Percentiles rank a stretch among this genome's conserved stretches.
phyloP scores from a whole-genome alignment of 2,329 filamentous ascomycete species.

The Epichloe glyceriae region DNA sequence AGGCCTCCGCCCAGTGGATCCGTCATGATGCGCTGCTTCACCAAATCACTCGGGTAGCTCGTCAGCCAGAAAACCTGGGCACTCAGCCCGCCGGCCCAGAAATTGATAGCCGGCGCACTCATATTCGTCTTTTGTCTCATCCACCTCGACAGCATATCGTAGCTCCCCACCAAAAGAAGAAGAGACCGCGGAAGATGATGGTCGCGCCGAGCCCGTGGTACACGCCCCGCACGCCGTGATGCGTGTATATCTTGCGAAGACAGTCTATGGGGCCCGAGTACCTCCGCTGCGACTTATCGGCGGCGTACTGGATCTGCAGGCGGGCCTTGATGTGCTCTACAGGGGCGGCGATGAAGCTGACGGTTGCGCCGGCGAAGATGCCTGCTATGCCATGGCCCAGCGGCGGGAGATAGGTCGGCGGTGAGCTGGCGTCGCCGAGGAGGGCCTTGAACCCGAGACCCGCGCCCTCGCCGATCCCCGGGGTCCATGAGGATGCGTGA shows the following conservation, averaged over 20 bases:
- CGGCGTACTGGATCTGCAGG: constrained; percentile 86
- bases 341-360: constrained; percentile 83
- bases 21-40: constrained; percentile 97
- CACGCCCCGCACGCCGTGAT: constrained; percentile 65
- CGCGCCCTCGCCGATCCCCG: constrained; percentile 12
- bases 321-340: constrained; percentile 93
- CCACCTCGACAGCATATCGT: constrained; percentile 66
- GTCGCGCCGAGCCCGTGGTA: constrained; percentile 82
- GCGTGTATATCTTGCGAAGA: constrained; percentile 50
- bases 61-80: constrained; percentile 93
- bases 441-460: constrained; percentile 8
- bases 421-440: not conserved
- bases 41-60: constrained; percentile 81
- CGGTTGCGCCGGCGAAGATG: constrained; percentile 74
- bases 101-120: constrained; percentile 73
- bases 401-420: constrained; percentile 44
- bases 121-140: constrained; percentile 56
- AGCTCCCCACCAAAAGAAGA: constrained; percentile 98
- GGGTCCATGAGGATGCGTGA: constrained; percentile 27
- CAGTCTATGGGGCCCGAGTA: constrained; percentile 87
- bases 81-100: constrained; percentile 89
- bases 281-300: constrained; percentile 59
- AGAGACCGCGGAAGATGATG: constrained; percentile 78
- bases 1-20: constrained; percentile 67
- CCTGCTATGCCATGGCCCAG: constrained; percentile 82